phyloP scores from a whole-genome alignment of 768 basidiomycete genomes.

The Coprinellus micaceus region DNA sequence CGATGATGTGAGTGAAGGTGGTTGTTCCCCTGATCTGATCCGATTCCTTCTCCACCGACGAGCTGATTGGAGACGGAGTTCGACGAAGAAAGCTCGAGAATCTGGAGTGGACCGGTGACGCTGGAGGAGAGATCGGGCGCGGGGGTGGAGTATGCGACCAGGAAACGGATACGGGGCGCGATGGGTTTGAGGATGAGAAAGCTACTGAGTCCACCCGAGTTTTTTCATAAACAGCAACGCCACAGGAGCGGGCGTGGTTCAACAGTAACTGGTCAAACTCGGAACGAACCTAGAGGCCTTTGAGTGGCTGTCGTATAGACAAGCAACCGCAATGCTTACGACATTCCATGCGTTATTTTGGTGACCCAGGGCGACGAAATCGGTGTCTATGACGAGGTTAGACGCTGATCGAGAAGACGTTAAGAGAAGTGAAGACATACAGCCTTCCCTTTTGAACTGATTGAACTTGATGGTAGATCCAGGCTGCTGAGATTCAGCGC shows the following conservation, averaged over 20 bases:
- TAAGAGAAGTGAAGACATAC: slow-evolving; percentile 31
- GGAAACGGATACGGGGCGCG: slow-evolving; percentile 47
- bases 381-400: slow-evolving; percentile 42
- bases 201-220: slow-evolving; percentile 48
- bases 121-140: slow-evolving; percentile 36
- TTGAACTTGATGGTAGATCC: slow-evolving; percentile 64
- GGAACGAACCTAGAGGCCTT: slow-evolving; percentile 42
- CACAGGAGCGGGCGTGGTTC: slow-evolving; percentile 50
- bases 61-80: slow-evolving; percentile 9
- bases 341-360: slow-evolving; percentile 62
- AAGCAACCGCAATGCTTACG: slow-evolving; percentile 30
- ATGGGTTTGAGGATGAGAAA: slow-evolving; percentile 38
- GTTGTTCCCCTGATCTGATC: slow-evolving; percentile 43
- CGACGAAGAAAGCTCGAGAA: slow-evolving; percentile 22
- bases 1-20: slow-evolving; percentile 63
- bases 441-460: slow-evolving; percentile 62
- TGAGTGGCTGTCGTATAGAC: neutral
- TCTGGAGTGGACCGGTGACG: slow-evolving; percentile 32
- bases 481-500: slow-evolving; percentile 33
- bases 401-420: slow-evolving; percentile 2
- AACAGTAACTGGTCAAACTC: slow-evolving; percentile 60
- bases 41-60: slow-evolving; percentile 6
- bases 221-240: slow-evolving; percentile 51
- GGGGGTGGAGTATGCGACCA: slow-evolving; percentile 49
- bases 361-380: slow-evolving; percentile 52